These are phyloP conservation scores for Trichosanthes truncata DNA, from an alignment of 306 rosid genomes.

Conservation along the genomic window DNA sequence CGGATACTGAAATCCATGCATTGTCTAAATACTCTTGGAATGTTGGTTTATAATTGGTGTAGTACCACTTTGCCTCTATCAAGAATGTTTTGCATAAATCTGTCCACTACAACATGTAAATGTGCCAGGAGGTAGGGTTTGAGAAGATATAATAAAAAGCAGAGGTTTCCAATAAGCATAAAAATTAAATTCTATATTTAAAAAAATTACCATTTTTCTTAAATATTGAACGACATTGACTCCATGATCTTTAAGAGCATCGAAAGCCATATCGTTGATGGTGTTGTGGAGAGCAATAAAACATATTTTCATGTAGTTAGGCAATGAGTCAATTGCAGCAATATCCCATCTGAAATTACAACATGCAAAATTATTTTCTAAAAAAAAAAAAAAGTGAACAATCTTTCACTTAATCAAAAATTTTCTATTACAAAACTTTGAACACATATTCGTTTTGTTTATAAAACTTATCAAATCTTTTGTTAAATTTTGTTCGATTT, in stretches of 20 bases:
- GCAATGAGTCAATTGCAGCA: not conserved
- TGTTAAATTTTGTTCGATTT: not conserved
- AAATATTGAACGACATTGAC: not conserved
- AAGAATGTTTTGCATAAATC: slow-evolving; percentile 13
- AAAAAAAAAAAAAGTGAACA: not conserved
- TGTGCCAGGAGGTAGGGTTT: not conserved
- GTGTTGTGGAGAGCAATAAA: slow-evolving; percentile 10
- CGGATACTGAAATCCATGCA: slow-evolving; percentile 16
- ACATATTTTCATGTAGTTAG: slow-evolving; percentile 15
- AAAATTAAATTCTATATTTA: not conserved
- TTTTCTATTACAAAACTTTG: too few relatives aligned
- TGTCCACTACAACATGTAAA: slow-evolving; percentile 15
- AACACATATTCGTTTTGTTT: not conserved
- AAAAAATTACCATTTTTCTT: slow-evolving; percentile 8
- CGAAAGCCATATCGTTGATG: slow-evolving; percentile 9
- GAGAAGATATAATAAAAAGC: not conserved
- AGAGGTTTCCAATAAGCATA: too few relatives aligned
- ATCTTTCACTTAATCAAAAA: not conserved
- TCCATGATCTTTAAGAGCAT: not conserved
- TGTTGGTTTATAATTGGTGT: slow-evolving; percentile 12
- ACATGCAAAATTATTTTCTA: not conserved
- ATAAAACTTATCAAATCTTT: not conserved
- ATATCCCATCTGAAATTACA: slow-evolving; percentile 14
- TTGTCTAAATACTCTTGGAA: slow-evolving; percentile 21
- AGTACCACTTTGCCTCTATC: slow-evolving; percentile 22